phyloP scores from a whole-genome alignment of 2,329 filamentous ascomycete species.

The Paecilomyces dactylethromorphus region DNA sequence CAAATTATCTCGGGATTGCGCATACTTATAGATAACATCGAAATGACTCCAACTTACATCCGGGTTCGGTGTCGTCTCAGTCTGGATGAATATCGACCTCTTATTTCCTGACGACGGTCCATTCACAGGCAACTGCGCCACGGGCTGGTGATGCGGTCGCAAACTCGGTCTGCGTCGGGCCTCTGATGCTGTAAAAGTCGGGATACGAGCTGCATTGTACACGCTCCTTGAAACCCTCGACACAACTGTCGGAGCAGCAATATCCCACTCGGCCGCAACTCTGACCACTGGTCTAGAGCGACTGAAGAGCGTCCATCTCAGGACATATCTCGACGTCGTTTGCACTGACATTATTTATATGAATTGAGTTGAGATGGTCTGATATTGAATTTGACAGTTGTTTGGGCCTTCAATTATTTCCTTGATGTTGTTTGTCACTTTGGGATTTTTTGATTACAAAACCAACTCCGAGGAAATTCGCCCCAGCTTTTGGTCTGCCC shows the following conservation, averaged over 20 bases:
- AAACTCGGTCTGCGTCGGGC: conserved; percentile 40
- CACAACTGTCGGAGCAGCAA: conserved; percentile 17
- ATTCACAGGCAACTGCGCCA: conserved; percentile 29
- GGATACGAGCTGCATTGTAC: conserved; percentile 38
- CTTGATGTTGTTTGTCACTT: not conserved
- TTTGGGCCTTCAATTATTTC: not conserved
- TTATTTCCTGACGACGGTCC: conserved; percentile 33
- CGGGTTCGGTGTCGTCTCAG: conserved; percentile 87
- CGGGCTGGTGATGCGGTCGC: conserved; percentile 34
- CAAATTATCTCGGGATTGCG: not conserved
- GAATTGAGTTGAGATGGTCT: not conserved
- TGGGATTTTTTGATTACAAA: not conserved
- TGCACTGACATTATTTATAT: conserved; percentile 24
- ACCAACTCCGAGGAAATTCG: not conserved
- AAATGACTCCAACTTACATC: conserved; percentile 51
- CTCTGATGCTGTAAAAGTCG: conserved; percentile 43
- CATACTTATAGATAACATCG: not conserved
- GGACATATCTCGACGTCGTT: conserved; percentile 23
- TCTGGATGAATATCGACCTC: conserved; percentile 95
- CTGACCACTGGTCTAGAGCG: conserved; percentile 13
- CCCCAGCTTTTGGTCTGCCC: not conserved
- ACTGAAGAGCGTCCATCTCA: conserved; percentile 21
- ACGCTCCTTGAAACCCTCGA: conserved; percentile 30
- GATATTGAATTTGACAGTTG: not conserved
- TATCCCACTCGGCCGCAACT: conserved; percentile 16